Evolutionary conservation across 257 asterid species (phyloP).

Genomic region (Rauvolfia tetraphylla): DNA sequence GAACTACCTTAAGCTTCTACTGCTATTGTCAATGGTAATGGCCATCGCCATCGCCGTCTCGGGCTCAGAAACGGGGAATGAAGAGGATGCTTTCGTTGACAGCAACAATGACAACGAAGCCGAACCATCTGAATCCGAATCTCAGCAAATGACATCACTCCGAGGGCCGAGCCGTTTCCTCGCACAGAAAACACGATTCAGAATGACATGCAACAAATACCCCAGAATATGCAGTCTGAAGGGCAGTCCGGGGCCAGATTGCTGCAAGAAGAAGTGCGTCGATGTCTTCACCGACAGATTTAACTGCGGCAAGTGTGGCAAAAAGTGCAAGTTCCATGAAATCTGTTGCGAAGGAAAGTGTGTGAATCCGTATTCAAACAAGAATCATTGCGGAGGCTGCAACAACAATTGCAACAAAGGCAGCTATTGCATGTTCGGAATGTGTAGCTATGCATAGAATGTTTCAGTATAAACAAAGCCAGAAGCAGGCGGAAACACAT

Average conservation of each 20-base stretch:
- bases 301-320: slow-evolving; percentile 68
- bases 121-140: slow-evolving; percentile 6
- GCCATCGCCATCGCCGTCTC: slow-evolving; percentile 18
- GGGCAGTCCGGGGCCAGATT: slow-evolving; percentile 61
- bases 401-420: slow-evolving; percentile 43
- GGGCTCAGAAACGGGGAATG: slow-evolving; percentile 18
- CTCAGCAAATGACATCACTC: slow-evolving; percentile 20
- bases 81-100: neutral
- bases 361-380: slow-evolving; percentile 35
- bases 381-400: slow-evolving; percentile 67
- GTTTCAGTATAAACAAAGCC: neutral
- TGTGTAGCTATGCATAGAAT: slow-evolving; percentile 60
- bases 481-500: neutral
- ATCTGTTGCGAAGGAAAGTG: slow-evolving; percentile 64
- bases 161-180: slow-evolving; percentile 41
- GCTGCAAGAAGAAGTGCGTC: slow-evolving; percentile 66
- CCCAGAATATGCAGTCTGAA: slow-evolving; percentile 41
- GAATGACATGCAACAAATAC: slow-evolving; percentile 41
- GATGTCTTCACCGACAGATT: slow-evolving; percentile 31
- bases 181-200: slow-evolving; percentile 13
- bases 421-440: slow-evolving; percentile 44
- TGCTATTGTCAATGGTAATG: slow-evolving; percentile 29
- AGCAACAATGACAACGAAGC: slow-evolving; percentile 9
- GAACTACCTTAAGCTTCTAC: slow-evolving; percentile 27
- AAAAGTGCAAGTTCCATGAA: slow-evolving; percentile 41